Conservation (phyloP, 1,284 basidiomycete genomes). For the Ganoderma lucidum region DNA sequence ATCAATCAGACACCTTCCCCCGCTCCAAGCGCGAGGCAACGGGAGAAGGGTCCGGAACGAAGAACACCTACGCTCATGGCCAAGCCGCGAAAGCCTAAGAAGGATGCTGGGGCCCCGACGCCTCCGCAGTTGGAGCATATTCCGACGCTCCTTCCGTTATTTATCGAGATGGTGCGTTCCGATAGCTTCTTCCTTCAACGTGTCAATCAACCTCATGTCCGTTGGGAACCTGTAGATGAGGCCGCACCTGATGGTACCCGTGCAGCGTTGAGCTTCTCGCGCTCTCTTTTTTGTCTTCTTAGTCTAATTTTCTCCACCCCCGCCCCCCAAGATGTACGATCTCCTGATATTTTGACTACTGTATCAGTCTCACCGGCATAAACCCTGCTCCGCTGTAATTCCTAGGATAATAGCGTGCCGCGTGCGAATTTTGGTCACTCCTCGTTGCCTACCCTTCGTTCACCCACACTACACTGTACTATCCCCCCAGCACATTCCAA, state of each 20-base stretch:
- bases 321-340: background rate
- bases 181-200: background rate
- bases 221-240: conserved; percentile 31
- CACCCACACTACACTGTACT: conserved; percentile 18
- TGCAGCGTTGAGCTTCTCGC: conserved; percentile 20
- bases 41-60: conserved; percentile 24
- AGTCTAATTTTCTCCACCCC: background rate
- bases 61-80: conserved; percentile 21
- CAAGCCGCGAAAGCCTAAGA: conserved; percentile 35
- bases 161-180: conserved; percentile 84
- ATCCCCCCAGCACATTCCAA: conserved; percentile 9
- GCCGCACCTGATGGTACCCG: conserved; percentile 26
- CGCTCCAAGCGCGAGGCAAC: conserved; percentile 15
- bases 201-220: background rate
- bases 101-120: conserved; percentile 56
- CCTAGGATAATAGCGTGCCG: conserved; percentile 23
- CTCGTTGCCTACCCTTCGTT: conserved; percentile 8
- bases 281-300: background rate
- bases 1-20: conserved; percentile 14
- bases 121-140: conserved; percentile 84
- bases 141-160: conserved; percentile 82
- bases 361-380: background rate
- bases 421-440: background rate
- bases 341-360: background rate
- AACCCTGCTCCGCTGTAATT: conserved; percentile 30